These are phyloP conservation scores for Eleusine coracana DNA, from an alignment of 176 grass and related monocot species.

Conservation along the genomic window DNA sequence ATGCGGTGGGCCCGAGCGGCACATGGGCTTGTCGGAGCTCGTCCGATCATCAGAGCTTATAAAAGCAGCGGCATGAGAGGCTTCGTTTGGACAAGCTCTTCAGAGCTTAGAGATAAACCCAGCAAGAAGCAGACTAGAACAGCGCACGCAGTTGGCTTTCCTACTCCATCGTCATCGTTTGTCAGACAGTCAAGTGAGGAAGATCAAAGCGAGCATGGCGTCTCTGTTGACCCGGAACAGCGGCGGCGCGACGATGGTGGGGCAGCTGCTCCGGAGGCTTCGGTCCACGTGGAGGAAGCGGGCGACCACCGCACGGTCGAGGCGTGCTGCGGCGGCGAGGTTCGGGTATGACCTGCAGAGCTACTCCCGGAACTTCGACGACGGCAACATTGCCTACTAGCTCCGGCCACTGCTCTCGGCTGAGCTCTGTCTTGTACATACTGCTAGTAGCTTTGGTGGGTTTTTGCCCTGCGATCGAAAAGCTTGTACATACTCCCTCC, in stretches of 20 bases:
- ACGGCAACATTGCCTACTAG: not conserved
- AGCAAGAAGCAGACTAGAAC: not conserved
- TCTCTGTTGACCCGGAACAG: not conserved
- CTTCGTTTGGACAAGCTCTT: not conserved
- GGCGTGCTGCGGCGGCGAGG: not conserved
- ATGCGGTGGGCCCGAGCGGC: not conserved
- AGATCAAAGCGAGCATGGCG: not conserved
- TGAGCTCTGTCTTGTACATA: too few relatives aligned
- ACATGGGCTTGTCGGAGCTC: not conserved
- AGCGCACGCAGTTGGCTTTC: too few relatives aligned
- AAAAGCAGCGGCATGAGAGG: not conserved
- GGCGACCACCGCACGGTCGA: not conserved
- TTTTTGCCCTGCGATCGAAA: too few relatives aligned
- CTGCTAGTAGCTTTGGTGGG: too few relatives aligned
- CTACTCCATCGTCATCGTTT: too few relatives aligned
- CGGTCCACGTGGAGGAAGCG: not conserved
- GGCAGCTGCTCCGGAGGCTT: not conserved
- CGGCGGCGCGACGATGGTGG: not conserved
- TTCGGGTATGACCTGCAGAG: conserved; percentile 28
- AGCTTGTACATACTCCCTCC: too few relatives aligned
- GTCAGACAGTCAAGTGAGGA: not conserved
- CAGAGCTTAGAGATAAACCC: not conserved
- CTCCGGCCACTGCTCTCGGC: too few relatives aligned
- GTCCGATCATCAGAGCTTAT: not conserved
- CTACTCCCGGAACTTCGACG: conserved; percentile 43